Conservation (phyloP, 2,329 filamentous ascomycete species). For the Stylonectria norvegica region DNA sequence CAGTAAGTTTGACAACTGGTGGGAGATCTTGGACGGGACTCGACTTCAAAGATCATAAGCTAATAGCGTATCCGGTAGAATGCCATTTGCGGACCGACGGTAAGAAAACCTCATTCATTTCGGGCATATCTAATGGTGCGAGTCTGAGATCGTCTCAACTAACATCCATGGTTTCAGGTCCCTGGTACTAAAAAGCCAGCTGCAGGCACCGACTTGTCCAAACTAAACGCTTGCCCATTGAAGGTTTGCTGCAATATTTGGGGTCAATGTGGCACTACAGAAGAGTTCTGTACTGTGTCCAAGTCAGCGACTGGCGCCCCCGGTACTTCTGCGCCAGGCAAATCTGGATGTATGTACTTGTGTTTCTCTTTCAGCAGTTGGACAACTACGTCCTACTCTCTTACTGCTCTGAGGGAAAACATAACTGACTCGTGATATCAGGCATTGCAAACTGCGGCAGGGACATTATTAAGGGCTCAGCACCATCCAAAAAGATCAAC, state of each 20-base stretch:
- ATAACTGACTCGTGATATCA: too few relatives aligned
- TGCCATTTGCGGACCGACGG: conserved; percentile 39
- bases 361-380: too few relatives aligned
- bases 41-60: too few relatives aligned
- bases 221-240: conserved; percentile 43
- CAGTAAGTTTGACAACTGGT: too few relatives aligned
- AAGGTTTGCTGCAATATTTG: conserved; percentile 37
- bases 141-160: neutral
- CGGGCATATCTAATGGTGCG: neutral
- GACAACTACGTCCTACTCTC: too few relatives aligned
- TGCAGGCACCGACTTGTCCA: conserved; percentile 27
- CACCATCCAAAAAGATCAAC: conserved; percentile 12
- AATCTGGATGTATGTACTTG: conserved; percentile 11
- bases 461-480: conserved; percentile 15
- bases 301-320: conserved; percentile 20
- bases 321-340: conserved; percentile 18
- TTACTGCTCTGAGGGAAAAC: too few relatives aligned
- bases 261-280: conserved; percentile 41
- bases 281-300: conserved; percentile 36
- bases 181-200: conserved; percentile 35
- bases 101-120: neutral
- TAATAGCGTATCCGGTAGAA: too few relatives aligned
- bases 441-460: too few relatives aligned
- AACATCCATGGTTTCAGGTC: too few relatives aligned
- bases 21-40: too few relatives aligned